Conservation (phyloP, 495 filamentous ascomycete genomes). For the Penicillium subrubescens region DNA sequence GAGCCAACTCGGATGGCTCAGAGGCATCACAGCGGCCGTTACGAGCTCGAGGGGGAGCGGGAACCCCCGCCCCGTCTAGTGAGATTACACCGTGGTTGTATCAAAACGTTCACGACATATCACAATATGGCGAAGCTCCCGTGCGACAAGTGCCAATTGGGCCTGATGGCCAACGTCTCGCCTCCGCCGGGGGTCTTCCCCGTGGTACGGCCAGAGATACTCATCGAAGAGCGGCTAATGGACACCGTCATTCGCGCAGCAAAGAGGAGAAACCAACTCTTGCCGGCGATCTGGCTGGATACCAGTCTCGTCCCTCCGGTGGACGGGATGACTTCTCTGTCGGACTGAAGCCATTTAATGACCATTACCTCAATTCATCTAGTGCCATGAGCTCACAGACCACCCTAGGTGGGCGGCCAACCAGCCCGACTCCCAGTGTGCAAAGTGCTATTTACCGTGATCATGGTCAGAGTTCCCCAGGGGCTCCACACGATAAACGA, state of each 20-base stretch:
- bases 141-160: constrained; percentile 72
- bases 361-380: constrained; percentile 42
- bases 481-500: constrained; percentile 60
- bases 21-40: constrained; percentile 69
- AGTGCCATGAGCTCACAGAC: constrained; percentile 52
- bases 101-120: constrained; percentile 84
- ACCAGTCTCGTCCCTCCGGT: constrained; percentile 57
- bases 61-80: constrained; percentile 81
- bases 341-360: constrained; percentile 52
- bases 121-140: constrained; percentile 79
- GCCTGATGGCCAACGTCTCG: constrained; percentile 67
- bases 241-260: constrained; percentile 68
- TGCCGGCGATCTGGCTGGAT: constrained; percentile 48
- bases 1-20: constrained; percentile 70
- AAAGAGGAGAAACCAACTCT: constrained; percentile 68
- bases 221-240: constrained; percentile 65
- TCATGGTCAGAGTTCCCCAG: constrained; percentile 60
- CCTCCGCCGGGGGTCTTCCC: constrained; percentile 37
- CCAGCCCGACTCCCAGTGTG: constrained; percentile 75
- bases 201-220: constrained; percentile 48
- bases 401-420: constrained; percentile 56
- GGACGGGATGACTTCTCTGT: constrained; percentile 70
- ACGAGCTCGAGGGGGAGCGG: constrained; percentile 56
- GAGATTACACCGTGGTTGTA: constrained; percentile 96
- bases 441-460: constrained; percentile 55